Conservation (phyloP, 2,329 filamentous ascomycete genomes). For the Talaromyces albobiverticillius region DNA sequence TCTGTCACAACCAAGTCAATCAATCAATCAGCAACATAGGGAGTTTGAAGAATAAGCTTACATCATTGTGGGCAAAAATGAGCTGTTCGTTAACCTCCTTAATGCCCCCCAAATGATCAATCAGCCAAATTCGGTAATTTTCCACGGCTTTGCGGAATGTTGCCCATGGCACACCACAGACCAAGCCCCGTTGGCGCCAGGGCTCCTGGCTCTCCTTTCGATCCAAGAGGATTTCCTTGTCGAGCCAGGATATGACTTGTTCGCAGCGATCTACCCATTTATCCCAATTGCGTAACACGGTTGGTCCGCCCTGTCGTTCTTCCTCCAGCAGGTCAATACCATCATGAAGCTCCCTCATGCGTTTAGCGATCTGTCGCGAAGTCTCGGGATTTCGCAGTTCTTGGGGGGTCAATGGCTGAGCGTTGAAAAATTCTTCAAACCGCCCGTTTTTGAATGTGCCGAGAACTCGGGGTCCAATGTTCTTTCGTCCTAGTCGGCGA, state of each 20-base stretch:
- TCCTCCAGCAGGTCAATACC: constrained; percentile 80
- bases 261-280: constrained; percentile 71
- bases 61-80: constrained; percentile 97
- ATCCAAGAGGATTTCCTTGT: constrained; percentile 56
- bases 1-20: constrained; percentile 51
- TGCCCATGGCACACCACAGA: constrained; percentile 82
- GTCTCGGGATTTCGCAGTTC: constrained; percentile 80
- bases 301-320: constrained; percentile 75
- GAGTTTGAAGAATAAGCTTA: constrained; percentile 45
- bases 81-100: constrained; percentile 69
- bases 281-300: constrained; percentile 92
- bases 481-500: constrained; percentile 80
- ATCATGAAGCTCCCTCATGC: constrained; percentile 93
- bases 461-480: constrained; percentile 84
- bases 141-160: constrained; percentile 71
- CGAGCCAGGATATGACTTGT: constrained; percentile 51
- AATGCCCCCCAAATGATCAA: constrained; percentile 66
- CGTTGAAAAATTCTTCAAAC: constrained; percentile 92
- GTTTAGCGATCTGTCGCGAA: constrained; percentile 90
- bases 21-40: background rate
- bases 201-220: constrained; percentile 44
- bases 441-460: constrained; percentile 93
- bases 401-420: constrained; percentile 70
- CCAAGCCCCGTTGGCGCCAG: constrained; percentile 70
- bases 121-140: constrained; percentile 73